Evolutionary conservation across 129 eudicot genomes (phyloP).

Genomic region (Oenanthe sinensis): DNA sequence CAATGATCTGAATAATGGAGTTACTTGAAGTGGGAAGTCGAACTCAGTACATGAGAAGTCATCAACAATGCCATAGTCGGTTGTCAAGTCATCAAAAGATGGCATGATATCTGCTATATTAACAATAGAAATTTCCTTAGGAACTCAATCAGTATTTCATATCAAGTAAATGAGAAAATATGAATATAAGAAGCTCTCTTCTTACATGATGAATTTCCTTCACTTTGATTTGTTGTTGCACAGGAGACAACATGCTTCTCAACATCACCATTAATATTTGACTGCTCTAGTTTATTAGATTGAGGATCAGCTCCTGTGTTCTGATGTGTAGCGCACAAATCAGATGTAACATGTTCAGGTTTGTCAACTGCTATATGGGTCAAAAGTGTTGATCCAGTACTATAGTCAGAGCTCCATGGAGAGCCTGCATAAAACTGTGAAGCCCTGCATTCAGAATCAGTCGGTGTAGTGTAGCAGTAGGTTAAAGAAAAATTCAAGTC

Average conservation of each 20-base stretch:
- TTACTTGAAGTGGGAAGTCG: slow-evolving; percentile 73
- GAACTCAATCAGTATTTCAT: slow-evolving; percentile 1
- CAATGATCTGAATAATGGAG: slow-evolving; percentile 66
- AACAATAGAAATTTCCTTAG: background rate
- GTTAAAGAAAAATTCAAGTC: slow-evolving; percentile 2
- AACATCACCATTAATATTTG: slow-evolving; percentile 22
- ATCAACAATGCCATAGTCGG: slow-evolving; percentile 14
- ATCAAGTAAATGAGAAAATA: background rate
- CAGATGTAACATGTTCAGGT: slow-evolving; percentile 40
- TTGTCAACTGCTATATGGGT: slow-evolving; percentile 31
- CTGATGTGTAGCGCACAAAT: slow-evolving; percentile 19
- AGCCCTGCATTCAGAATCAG: slow-evolving; percentile 42
- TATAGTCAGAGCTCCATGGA: slow-evolving; percentile 82
- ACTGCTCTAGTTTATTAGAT: slow-evolving; percentile 24
- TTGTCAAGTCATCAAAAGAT: slow-evolving; percentile 11
- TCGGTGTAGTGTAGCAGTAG: slow-evolving; percentile 2
- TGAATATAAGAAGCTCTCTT: background rate
- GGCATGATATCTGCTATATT: slow-evolving; percentile 21
- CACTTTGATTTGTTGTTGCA: slow-evolving; percentile 31
- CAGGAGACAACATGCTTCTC: slow-evolving; percentile 19
- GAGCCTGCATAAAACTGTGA: slow-evolving; percentile 59
- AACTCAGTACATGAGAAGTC: slow-evolving; percentile 48
- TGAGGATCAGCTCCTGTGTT: slow-evolving; percentile 24
- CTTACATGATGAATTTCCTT: background rate
- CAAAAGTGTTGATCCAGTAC: slow-evolving; percentile 71